A percentile compares a stretch with the other conserved stretches of the same genome.
Evolutionary conservation across 805 yeast species (phyloP).

Genomic region (Lipomyces mesembrius): DNA sequence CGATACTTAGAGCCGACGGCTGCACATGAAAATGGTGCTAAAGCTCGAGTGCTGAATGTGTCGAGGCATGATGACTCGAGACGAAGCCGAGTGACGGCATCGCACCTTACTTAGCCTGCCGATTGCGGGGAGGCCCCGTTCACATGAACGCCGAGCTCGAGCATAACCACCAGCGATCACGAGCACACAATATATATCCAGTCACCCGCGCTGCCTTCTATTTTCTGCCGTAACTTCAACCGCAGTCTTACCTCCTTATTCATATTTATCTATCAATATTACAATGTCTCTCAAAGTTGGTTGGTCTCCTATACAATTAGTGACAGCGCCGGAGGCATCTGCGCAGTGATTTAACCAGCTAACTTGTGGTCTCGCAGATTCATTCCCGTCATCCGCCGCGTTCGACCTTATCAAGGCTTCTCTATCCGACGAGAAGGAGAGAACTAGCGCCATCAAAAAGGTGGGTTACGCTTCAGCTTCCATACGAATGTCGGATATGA

Average conservation of each 20-base stretch:
- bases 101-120: not conserved
- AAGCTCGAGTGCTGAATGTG: too few species aligned
- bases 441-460: conserved; percentile 46
- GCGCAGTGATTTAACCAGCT: not conserved
- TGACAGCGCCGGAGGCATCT: not conserved
- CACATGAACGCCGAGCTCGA: not conserved
- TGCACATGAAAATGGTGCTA: too few species aligned
- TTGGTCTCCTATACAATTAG: not conserved
- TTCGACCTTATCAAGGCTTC: conserved; percentile 47
- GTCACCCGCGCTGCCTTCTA: not conserved
- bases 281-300: conserved; percentile 30
- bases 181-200: conserved; percentile 1
- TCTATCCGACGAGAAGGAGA: conserved; percentile 43
- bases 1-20: too few species aligned
- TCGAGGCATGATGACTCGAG: too few species aligned
- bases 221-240: not conserved
- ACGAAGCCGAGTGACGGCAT: not conserved
- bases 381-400: conserved; percentile 48
- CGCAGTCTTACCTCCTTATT: not conserved
- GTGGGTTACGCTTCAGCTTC: conserved; percentile 4
- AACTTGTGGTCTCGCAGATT: conserved; percentile 12
- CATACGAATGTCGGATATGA: not conserved
- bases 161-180: not conserved
- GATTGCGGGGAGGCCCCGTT: not conserved
- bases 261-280: not conserved